A percentile compares a stretch with the other conserved stretches of the same genome.
Evolutionary conservation across 108 stramenopile species (phyloP).

Genomic region (Cyclotella baltica): DNA sequence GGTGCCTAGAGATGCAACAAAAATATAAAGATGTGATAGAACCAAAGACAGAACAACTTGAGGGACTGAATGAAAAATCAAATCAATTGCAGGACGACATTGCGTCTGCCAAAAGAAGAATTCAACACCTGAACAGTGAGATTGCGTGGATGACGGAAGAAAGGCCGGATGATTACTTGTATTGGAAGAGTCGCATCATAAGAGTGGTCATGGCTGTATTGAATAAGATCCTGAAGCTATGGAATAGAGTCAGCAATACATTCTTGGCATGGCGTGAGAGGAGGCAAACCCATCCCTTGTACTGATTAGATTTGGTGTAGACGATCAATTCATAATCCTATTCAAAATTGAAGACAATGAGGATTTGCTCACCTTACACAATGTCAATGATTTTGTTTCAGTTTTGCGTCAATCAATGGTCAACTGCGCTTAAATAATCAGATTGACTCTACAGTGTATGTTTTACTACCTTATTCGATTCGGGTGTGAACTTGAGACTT

Average conservation of each 20-base stretch:
- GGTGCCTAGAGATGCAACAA: constrained; percentile 47
- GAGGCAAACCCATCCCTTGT: constrained; percentile 29
- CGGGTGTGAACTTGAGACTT: too few relatives aligned
- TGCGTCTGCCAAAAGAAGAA: constrained; percentile 5
- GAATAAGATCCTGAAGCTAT: constrained; percentile 18
- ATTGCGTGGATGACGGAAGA: constrained; percentile 31
- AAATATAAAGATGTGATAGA: constrained; percentile 36
- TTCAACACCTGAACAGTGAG: constrained; percentile 28
- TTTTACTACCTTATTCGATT: too few relatives aligned
- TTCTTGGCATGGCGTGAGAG: constrained; percentile 26
- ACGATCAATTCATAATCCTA: background rate
- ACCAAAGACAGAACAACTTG: constrained; percentile 18
- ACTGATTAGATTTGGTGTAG: background rate
- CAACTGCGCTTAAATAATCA: too few relatives aligned
- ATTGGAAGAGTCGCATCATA: constrained; percentile 33
- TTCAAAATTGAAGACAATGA: too few relatives aligned
- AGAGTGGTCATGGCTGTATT: constrained; percentile 3
- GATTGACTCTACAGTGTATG: too few relatives aligned
- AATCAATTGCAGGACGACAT: constrained; percentile 19
- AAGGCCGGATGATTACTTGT: constrained; percentile 42
- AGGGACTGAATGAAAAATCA: constrained; percentile 14
- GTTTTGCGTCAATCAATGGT: too few relatives aligned
- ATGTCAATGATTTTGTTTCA: too few relatives aligned
- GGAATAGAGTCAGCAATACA: constrained; percentile 1
- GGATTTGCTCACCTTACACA: too few relatives aligned